Percentiles rank a stretch among this genome's conserved stretches.
Conservation (phyloP, 2,329 filamentous ascomycete genomes). For the Apiospora hydei region DNA sequence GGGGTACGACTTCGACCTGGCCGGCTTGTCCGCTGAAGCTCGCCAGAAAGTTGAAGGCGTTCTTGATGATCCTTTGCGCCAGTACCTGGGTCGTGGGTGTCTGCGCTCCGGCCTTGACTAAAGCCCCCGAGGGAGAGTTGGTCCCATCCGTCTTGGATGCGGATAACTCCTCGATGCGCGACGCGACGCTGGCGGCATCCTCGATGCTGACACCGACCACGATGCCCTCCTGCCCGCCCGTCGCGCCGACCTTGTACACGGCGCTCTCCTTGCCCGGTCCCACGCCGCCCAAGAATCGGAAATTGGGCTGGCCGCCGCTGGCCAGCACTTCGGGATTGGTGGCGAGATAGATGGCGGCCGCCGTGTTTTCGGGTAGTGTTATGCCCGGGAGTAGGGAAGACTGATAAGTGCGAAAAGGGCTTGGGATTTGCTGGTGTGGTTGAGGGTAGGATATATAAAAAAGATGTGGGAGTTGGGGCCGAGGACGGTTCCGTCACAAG, state of each 20-base stretch:
- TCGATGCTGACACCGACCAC: slow-evolving; percentile 87
- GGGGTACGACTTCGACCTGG: slow-evolving; percentile 86
- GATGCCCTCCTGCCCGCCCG: slow-evolving; percentile 50
- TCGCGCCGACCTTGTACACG: slow-evolving; percentile 77
- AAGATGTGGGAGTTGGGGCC: slow-evolving; percentile 45
- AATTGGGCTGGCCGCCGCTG: slow-evolving; percentile 60
- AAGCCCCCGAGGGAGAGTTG: background rate
- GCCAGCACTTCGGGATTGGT: slow-evolving; percentile 47
- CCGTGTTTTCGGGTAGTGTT: slow-evolving; percentile 74
- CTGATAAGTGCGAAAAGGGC: slow-evolving; percentile 81
- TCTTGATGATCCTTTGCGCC: slow-evolving; percentile 92
- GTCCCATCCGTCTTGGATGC: slow-evolving; percentile 26
- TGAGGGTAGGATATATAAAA: slow-evolving; percentile 30
- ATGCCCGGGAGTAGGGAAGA: slow-evolving; percentile 86
- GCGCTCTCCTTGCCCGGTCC: slow-evolving; percentile 90
- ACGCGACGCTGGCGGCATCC: slow-evolving; percentile 72
- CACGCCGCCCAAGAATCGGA: slow-evolving; percentile 87
- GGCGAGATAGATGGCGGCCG: slow-evolving; percentile 90
- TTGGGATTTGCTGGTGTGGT: slow-evolving; percentile 39
- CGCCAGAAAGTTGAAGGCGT: slow-evolving; percentile 95
- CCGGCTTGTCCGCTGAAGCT: slow-evolving; percentile 76
- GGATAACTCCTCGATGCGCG: slow-evolving; percentile 61
- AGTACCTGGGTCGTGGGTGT: slow-evolving; percentile 72
- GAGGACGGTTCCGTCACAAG: slow-evolving; percentile 62
- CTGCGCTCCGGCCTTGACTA: slow-evolving; percentile 36